phyloP scores from a whole-genome alignment of 768 basidiomycete species.

The Mycena pura region DNA sequence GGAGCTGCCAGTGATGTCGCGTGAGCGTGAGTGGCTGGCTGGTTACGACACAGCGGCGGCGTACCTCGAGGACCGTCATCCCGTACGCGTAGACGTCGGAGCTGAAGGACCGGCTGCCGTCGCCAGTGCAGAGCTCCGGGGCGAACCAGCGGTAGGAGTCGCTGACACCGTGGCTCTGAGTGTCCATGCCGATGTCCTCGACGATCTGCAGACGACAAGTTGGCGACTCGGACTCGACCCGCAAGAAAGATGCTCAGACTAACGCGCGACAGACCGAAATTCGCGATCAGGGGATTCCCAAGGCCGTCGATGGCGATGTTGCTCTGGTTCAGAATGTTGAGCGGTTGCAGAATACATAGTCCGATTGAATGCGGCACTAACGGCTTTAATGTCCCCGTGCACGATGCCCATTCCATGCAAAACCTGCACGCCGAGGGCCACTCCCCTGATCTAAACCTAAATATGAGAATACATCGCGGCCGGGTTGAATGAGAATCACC shows the following conservation, averaged over 20 bases:
- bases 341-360: too few relatives aligned
- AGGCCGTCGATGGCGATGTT: conserved; percentile 53
- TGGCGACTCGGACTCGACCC: too few relatives aligned
- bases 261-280: conserved; percentile 64
- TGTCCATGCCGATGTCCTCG: conserved; percentile 61
- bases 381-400: conserved; percentile 63
- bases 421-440: conserved; percentile 53
- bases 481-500: conserved; percentile 34
- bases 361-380: too few relatives aligned
- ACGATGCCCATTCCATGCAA: conserved; percentile 58
- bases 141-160: conserved; percentile 61
- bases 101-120: conserved; percentile 51
- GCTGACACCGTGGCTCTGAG: conserved; percentile 54
- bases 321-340: conserved; percentile 40
- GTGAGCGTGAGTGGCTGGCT: too few relatives aligned
- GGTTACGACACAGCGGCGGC: background rate
- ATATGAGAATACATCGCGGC: background rate
- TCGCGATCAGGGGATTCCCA: conserved; percentile 58
- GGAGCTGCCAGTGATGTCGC: too few relatives aligned
- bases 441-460: conserved; percentile 48
- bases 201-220: conserved; percentile 49
- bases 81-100: conserved; percentile 63
- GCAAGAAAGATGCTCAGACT: background rate
- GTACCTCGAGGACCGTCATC: conserved; percentile 66
- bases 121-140: conserved; percentile 59